Evolutionary conservation across 331 rosid genomes (phyloP).

Genomic region (Quercus phellos): DNA sequence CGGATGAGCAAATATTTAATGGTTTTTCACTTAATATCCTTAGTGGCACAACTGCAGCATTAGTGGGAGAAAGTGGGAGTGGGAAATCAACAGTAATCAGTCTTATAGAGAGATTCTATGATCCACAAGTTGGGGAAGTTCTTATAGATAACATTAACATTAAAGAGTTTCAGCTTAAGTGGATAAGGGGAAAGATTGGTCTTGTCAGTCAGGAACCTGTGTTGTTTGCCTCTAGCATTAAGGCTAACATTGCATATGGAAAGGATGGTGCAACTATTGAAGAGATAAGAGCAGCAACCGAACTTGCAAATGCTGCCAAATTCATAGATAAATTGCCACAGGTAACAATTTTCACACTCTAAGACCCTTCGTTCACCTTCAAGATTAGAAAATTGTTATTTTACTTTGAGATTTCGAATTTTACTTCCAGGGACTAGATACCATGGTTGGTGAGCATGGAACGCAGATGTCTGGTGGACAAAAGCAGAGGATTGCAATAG

Average conservation of each 20-base stretch:
- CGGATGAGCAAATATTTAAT: conserved; percentile 58
- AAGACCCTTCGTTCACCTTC: background rate
- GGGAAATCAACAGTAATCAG: conserved; percentile 79
- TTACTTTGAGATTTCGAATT: background rate
- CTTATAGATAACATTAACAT: conserved; percentile 58
- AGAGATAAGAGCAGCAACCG: conserved; percentile 62
- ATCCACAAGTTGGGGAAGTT: conserved; percentile 69
- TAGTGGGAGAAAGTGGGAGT: conserved; percentile 86
- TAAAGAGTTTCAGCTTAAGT: conserved; percentile 63
- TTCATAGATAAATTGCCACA: conserved; percentile 73
- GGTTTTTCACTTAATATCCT: conserved; percentile 56
- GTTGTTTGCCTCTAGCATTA: conserved; percentile 64
- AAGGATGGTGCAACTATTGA: conserved; percentile 67
- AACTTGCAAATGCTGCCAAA: conserved; percentile 76
- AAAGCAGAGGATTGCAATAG: conserved; percentile 76
- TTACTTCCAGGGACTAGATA: conserved; percentile 50
- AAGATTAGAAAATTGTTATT: conserved; percentile 5
- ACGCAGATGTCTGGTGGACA: conserved; percentile 83
- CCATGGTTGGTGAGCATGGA: conserved; percentile 84
- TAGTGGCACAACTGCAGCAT: conserved; percentile 66
- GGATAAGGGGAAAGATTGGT: conserved; percentile 80
- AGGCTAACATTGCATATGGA: conserved; percentile 70
- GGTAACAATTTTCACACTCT: conserved; percentile 31
- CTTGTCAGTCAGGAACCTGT: conserved; percentile 89
- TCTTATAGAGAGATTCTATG: conserved; percentile 72